A percentile compares a stretch with the other conserved stretches of the same genome.
phyloP scores from a whole-genome alignment of 2,329 filamentous ascomycete species.

The Pseudopyricularia cyperi region DNA sequence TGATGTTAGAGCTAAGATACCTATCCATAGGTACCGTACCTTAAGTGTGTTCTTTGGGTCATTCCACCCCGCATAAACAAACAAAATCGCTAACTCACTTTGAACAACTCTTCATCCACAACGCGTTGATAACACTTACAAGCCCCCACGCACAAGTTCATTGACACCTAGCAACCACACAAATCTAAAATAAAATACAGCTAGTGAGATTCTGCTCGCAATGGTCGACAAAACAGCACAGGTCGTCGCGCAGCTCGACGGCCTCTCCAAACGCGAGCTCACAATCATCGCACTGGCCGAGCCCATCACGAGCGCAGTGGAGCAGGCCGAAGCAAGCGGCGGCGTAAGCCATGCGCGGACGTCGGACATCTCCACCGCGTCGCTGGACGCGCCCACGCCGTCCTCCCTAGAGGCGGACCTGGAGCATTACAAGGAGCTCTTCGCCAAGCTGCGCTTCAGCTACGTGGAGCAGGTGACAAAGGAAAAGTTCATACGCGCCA shows the following conservation, averaged over 20 bases:
- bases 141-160: no score
- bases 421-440: constrained; percentile 84
- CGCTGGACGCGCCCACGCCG: constrained; percentile 56
- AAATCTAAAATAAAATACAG: no score
- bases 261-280: constrained; percentile 35
- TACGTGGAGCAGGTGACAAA: constrained; percentile 98
- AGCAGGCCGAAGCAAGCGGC: constrained; percentile 20
- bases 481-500: constrained; percentile 89
- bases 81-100: no score
- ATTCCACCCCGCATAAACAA: no score
- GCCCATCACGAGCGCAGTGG: constrained; percentile 47
- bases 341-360: constrained; percentile 29
- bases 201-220: no score
- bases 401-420: constrained; percentile 72
- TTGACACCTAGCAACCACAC: no score
- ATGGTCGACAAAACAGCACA: neutral
- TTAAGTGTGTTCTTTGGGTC: no score
- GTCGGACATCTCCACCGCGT: constrained; percentile 59
- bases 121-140: no score
- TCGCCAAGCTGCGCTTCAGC: constrained; percentile 90
- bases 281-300: constrained; percentile 68
- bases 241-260: constrained; percentile 1
- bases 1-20: no score
- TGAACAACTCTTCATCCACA: no score
- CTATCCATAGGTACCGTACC: no score